A percentile compares a stretch with the other conserved stretches of the same genome.
Conservation (phyloP, 2,329 filamentous ascomycete species). For the Zalaria obscura region DNA sequence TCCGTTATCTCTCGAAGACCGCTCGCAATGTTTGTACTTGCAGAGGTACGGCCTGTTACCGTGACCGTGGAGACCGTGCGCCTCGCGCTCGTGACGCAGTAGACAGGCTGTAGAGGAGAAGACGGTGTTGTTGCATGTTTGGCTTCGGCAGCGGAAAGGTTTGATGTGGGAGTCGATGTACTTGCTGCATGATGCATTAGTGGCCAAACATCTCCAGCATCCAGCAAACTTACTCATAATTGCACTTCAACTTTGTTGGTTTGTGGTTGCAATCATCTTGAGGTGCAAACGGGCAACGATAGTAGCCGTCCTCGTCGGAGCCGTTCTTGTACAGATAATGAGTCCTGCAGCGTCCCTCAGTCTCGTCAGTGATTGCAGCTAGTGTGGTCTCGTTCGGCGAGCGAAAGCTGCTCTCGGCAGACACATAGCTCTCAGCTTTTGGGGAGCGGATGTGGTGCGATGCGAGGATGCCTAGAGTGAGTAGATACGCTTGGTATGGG, state of each 20-base stretch:
- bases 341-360: constrained; percentile 24
- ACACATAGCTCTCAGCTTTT: constrained; percentile 1
- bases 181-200: constrained; percentile 49
- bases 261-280: constrained; percentile 69
- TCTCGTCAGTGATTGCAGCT: constrained; percentile 2
- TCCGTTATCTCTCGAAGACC: constrained; percentile 66
- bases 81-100: constrained; percentile 87
- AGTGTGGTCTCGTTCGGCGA: neutral
- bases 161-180: constrained; percentile 94
- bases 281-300: constrained; percentile 82
- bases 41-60: constrained; percentile 87
- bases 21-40: constrained; percentile 75
- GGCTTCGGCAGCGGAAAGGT: constrained; percentile 86
- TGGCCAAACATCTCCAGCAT: neutral
- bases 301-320: constrained; percentile 61
- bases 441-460: neutral
- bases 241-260: constrained; percentile 94
- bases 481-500: neutral
- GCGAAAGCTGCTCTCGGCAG: neutral
- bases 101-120: constrained; percentile 95
- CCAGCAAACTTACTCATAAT: constrained; percentile 69
- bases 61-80: constrained; percentile 89
- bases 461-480: neutral
- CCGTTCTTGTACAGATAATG: constrained; percentile 58
- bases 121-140: constrained; percentile 67